Evolutionary conservation across 2,329 filamentous ascomycete species (phyloP).

Genomic region (Xylaria polymorpha): DNA sequence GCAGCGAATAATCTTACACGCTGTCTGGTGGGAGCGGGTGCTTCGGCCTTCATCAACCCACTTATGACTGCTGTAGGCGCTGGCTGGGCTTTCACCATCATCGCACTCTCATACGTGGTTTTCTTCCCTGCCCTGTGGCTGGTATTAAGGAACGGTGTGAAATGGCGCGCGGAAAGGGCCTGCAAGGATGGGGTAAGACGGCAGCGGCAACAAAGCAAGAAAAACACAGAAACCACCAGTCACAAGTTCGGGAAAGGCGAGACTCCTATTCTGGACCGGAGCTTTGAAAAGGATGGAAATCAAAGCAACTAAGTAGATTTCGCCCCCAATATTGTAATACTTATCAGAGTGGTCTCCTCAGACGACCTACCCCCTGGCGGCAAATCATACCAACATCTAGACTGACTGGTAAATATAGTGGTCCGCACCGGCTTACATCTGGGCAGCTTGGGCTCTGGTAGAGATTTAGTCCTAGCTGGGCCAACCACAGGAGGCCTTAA

Average conservation of each 20-base stretch:
- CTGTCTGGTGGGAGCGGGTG: constrained; percentile 57
- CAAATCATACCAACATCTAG: not conserved
- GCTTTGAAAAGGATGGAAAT: constrained; percentile 6
- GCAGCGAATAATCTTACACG: constrained; percentile 59
- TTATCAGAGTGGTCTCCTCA: no score
- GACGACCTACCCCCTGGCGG: not conserved
- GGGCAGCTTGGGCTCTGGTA: not conserved
- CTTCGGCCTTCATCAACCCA: constrained; percentile 56
- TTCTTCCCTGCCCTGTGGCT: constrained; percentile 51
- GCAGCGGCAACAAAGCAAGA: constrained; percentile 13
- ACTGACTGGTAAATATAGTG: not conserved
- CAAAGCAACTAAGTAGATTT: constrained; percentile 10
- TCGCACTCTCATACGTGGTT: constrained; percentile 48
- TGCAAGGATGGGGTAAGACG: constrained; percentile 23
- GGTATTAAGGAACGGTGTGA: constrained; percentile 48
- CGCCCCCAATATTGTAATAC: not conserved
- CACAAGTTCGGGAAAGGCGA: not conserved
- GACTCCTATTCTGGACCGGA: not conserved
- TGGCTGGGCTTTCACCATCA: constrained; percentile 57
- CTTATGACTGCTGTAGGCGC: constrained; percentile 57
- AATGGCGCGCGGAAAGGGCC: constrained; percentile 45
- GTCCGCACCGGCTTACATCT: not conserved
- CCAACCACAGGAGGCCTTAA: not conserved
- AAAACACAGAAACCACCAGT: not conserved
- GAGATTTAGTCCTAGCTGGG: not conserved